phyloP scores from a whole-genome alignment of 495 filamentous ascomycete genomes.

The Penicillium tannophilum region DNA sequence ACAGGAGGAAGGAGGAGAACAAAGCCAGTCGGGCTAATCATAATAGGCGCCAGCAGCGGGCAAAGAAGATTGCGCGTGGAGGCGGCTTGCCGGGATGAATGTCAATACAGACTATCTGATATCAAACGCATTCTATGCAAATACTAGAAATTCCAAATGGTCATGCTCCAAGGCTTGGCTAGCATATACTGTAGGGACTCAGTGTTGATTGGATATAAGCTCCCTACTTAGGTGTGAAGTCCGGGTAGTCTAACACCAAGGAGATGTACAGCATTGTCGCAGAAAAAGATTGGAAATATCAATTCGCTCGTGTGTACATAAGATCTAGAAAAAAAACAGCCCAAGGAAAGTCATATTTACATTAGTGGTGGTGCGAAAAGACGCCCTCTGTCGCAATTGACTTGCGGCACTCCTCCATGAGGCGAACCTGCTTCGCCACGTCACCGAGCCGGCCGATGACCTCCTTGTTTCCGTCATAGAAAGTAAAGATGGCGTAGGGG shows the following conservation, averaged over 20 bases:
- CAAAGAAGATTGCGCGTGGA: constrained; percentile 74
- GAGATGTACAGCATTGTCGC: too few species aligned
- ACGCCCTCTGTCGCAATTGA: constrained; percentile 49
- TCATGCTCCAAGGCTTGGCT: neutral
- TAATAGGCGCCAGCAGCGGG: constrained; percentile 72
- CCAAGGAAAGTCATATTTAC: neutral
- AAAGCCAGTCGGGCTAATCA: constrained; percentile 78
- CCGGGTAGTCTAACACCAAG: too few species aligned
- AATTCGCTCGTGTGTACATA: neutral
- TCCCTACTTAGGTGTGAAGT: too few species aligned
- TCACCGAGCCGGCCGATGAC: constrained; percentile 85
- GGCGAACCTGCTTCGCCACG: constrained; percentile 81
- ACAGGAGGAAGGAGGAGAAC: constrained; percentile 74
- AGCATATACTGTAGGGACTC: neutral
- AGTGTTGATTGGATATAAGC: neutral
- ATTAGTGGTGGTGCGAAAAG: constrained; percentile 33
- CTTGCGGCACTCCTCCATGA: constrained; percentile 84
- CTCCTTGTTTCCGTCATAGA: constrained; percentile 87
- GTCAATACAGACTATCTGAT: neutral
- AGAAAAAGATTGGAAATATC: neutral
- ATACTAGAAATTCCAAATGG: neutral
- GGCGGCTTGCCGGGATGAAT: constrained; percentile 55
- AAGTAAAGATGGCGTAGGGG: constrained; percentile 92
- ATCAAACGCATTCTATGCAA: neutral
- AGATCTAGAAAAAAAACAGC: neutral